Base-by-base conservation (phyloP, 441 rosid genomes). In the Metrosideros polymorpha region DNA sequence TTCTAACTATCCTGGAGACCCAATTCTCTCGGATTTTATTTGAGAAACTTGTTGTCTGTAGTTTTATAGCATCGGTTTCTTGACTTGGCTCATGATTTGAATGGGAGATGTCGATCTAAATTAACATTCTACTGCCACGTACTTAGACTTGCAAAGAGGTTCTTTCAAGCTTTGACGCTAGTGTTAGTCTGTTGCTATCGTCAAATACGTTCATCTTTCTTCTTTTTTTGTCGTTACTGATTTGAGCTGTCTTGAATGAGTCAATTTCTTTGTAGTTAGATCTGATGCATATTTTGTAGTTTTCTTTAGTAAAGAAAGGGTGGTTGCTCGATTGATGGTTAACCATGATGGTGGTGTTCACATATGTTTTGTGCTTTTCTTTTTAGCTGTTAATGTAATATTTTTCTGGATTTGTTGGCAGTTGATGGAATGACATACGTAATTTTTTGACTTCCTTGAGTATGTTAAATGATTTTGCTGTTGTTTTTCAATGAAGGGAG, bases 401-500 rank as follows among this genome's bases (percentile, higher is more conserved):
- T 66, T 66, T 66, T 14, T 66, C 47, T 66, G 77, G 77, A 66
- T 35, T 35, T 66, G 47, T 35, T 66, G 27, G 77, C 45, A 35
- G 77, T 35, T 4, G 1, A 66, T 66, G 45, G 27, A 35, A 66
- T 66, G 77, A 27, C 47, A 66, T 66, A 19, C n/a, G n/a, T n/a
- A n/a, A n/a, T n/a, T n/a, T n/a, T n/a, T n/a, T n/a, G n/a, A n/a
- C n/a, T n/a, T n/a, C n/a, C n/a, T n/a, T n/a, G n/a, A n/a, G n/a
- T n/a, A n/a, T n/a, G n/a, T n/a, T n/a, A n/a, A n/a, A n/a, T n/a
- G n/a, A n/a, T n/a, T n/a, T n/a, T n/a, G n/a, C n/a, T n/a, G 79
- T 71, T 83, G 49, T 83, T 54, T 87, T 82, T 76, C 83, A 77
- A 86, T 87, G 87, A 88, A 97, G 99, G 99, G 99, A 71, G 99